Percentiles rank a stretch among this genome's conserved stretches.
Conservation (phyloP, 768 basidiomycete genomes). For the Suillus lakei region DNA sequence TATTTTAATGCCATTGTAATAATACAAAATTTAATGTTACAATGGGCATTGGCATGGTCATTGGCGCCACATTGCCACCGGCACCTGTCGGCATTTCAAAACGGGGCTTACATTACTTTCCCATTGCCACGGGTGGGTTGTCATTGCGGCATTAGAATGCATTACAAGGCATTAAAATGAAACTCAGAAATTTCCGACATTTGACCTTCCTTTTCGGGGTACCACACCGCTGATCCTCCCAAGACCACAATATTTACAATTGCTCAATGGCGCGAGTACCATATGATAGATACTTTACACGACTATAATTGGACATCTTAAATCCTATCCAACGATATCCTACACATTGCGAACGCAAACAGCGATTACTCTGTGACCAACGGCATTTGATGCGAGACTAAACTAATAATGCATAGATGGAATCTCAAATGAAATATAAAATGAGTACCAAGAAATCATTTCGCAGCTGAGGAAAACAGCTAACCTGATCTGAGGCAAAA, state of each 20-base stretch:
- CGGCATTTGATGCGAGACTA: not conserved
- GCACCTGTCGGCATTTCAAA: slow-evolving; percentile 1
- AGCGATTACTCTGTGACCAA: not conserved
- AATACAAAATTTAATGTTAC: not conserved
- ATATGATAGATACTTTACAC: not conserved
- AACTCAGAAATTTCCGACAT: not conserved
- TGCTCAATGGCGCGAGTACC: not conserved
- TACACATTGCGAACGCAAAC: not conserved
- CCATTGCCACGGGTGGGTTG: not conserved
- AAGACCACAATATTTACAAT: not conserved
- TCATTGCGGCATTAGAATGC: not conserved
- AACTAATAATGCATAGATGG: slow-evolving; percentile 1
- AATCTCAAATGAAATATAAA: not conserved
- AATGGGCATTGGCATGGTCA: not conserved
- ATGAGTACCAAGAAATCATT: not conserved
- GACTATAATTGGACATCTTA: not conserved
- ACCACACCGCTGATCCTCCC: not conserved
- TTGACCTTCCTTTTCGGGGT: not conserved
- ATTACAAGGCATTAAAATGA: not conserved
- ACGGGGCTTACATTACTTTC: not conserved
- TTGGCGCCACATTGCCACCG: not conserved
- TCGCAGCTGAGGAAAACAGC: not conserved
- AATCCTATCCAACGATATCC: not conserved
- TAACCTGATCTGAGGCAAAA: not conserved
- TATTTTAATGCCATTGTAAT: not conserved